Evolutionary conservation across 768 basidiomycete genomes (phyloP).

Genomic region (Russula earlei): DNA sequence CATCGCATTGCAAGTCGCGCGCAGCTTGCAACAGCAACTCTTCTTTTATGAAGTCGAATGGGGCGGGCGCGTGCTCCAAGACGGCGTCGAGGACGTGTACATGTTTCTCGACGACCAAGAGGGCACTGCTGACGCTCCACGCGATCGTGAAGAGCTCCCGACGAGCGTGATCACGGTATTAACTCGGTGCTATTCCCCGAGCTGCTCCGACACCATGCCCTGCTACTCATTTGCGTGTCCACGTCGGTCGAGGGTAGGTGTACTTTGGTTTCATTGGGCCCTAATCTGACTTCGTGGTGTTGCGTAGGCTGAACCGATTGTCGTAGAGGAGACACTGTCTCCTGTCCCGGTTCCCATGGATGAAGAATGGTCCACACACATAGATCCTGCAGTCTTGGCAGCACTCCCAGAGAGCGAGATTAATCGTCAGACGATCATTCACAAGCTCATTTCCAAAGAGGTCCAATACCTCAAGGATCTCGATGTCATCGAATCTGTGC

Average conservation of each 20-base stretch:
- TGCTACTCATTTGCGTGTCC: constrained; percentile 86
- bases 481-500: constrained; percentile 66
- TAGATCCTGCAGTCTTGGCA: constrained; percentile 39
- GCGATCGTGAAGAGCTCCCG: constrained; percentile 65
- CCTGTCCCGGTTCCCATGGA: constrained; percentile 12
- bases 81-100: constrained; percentile 89
- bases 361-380: constrained; percentile 44
- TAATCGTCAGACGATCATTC: constrained; percentile 79
- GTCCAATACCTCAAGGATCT: constrained; percentile 86
- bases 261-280: background rate
- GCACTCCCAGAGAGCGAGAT: constrained; percentile 70
- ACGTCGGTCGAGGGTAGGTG: constrained; percentile 39
- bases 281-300: background rate
- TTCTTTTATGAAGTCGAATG: constrained; percentile 98
- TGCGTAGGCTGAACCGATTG: background rate
- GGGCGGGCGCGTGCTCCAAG: constrained; percentile 72
- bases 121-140: constrained; percentile 47
- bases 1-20: constrained; percentile 78
- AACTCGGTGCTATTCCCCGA: constrained; percentile 84
- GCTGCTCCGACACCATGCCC: constrained; percentile 66
- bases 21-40: constrained; percentile 83
- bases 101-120: constrained; percentile 83
- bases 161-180: constrained; percentile 86
- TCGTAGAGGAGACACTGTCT: constrained; percentile 4
- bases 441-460: constrained; percentile 82